A percentile compares a stretch with the other conserved stretches of the same genome.
These are phyloP conservation scores for Emergomyces africanus DNA, from an alignment of 2,329 filamentous ascomycete species.

Conservation along the genomic window DNA sequence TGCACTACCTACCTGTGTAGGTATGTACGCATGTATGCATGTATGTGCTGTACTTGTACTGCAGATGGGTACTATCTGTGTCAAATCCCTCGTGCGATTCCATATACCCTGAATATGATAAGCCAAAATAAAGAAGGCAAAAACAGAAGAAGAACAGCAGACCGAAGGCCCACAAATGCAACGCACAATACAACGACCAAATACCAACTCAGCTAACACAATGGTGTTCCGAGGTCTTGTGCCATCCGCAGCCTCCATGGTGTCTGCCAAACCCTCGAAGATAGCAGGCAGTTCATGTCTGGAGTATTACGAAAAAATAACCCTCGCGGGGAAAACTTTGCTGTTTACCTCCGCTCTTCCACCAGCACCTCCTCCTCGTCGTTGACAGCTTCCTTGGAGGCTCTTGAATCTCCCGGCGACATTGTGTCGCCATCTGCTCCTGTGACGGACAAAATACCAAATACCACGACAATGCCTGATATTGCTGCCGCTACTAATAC, in stretches of 20 bases:
- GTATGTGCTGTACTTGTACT: background rate
- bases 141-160: background rate
- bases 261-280: background rate
- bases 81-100: background rate
- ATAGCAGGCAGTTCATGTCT: background rate
- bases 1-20: background rate
- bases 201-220: background rate
- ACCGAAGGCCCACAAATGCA: background rate
- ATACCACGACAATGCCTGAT: background rate
- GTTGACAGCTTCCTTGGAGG: background rate
- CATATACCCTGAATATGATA: background rate
- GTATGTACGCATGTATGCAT: background rate
- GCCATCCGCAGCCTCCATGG: background rate
- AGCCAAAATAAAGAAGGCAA: background rate
- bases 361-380: too few species aligned
- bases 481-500: background rate
- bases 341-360: background rate
- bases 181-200: background rate
- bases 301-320: background rate
- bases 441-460: background rate
- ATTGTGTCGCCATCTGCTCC: background rate
- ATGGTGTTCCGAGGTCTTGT: background rate
- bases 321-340: background rate
- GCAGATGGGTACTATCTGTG: too few species aligned
- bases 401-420: background rate